Percentiles rank a stretch among this genome's conserved stretches.
phyloP scores from a whole-genome alignment of 1,284 basidiomycete species.

The Boletus smithii region DNA sequence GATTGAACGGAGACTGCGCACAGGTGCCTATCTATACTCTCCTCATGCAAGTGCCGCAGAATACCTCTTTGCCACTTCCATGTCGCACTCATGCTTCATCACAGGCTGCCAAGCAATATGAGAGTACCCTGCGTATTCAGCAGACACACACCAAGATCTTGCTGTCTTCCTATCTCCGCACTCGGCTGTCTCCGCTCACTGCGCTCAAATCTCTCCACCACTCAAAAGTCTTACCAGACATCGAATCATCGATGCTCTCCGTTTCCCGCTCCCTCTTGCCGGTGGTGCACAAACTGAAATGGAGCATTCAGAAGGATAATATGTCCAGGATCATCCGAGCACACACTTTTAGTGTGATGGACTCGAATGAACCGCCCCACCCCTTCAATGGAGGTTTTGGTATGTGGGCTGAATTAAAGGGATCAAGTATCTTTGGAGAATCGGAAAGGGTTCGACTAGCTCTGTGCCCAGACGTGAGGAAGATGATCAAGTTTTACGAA shows the following conservation, averaged over 20 bases:
- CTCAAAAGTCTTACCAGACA: slow-evolving; percentile 40
- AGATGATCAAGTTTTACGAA: slow-evolving; percentile 59
- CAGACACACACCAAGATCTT: slow-evolving; percentile 38
- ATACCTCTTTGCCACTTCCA: background rate
- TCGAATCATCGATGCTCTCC: slow-evolving; percentile 35
- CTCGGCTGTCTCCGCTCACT: slow-evolving; percentile 27
- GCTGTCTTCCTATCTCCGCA: slow-evolving; percentile 38
- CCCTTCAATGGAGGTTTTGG: slow-evolving; percentile 38
- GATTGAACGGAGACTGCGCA: slow-evolving; percentile 60
- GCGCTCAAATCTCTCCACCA: slow-evolving; percentile 34
- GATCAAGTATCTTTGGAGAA: slow-evolving; percentile 50
- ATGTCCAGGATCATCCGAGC: slow-evolving; percentile 51
- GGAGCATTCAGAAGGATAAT: slow-evolving; percentile 54
- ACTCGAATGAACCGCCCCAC: slow-evolving; percentile 17
- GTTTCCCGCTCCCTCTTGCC: slow-evolving; percentile 44
- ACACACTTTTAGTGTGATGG: slow-evolving; percentile 29
- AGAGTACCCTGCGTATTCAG: slow-evolving; percentile 38
- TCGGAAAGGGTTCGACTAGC: slow-evolving; percentile 63
- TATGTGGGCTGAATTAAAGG: slow-evolving; percentile 53
- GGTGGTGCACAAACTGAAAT: slow-evolving; percentile 43
- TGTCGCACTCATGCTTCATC: slow-evolving; percentile 1
- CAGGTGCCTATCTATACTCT: slow-evolving; percentile 62
- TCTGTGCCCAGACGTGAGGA: slow-evolving; percentile 59
- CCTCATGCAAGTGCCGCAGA: slow-evolving; percentile 43
- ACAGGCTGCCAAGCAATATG: slow-evolving; percentile 44